Conservation (phyloP, 169 alveolate genomes). For the Plasmodium malariae region DNA sequence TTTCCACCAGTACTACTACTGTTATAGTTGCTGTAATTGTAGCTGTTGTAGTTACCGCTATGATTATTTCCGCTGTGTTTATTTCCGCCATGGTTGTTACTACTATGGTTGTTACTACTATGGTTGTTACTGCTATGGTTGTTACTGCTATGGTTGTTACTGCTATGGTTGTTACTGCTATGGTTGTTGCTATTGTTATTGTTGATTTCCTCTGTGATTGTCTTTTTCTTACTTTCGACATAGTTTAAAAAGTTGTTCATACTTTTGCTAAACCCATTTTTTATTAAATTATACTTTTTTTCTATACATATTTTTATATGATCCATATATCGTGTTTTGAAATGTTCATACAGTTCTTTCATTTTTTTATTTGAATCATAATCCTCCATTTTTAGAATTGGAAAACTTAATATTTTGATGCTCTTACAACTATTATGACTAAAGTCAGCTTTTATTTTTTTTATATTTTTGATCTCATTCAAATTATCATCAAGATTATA, state of each 20-base stretch:
- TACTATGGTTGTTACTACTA: not conserved
- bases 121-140: not conserved
- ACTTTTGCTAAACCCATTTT: conserved; percentile 55
- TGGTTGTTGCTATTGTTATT: not conserved
- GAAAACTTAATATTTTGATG: conserved; percentile 62
- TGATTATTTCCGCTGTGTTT: not conserved
- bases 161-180: not conserved
- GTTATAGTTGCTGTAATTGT: not conserved
- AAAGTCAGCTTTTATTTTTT: conserved; percentile 60
- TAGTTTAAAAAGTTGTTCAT: conserved; percentile 30
- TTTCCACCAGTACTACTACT: not conserved
- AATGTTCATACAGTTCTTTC: conserved; percentile 70
- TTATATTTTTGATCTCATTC: conserved; percentile 66
- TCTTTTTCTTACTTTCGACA: conserved; percentile 39
- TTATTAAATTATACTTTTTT: conserved; percentile 46
- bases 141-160: not conserved
- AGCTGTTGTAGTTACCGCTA: not conserved
- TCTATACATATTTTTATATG: conserved; percentile 67
- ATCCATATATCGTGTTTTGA: conserved; percentile 51
- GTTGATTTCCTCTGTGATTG: not conserved
- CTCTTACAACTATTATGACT: conserved; percentile 61
- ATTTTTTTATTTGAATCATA: conserved; percentile 35
- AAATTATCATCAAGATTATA: conserved; percentile 54
- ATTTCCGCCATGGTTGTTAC: not conserved
- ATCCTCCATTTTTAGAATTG: conserved; percentile 26